Conservation (phyloP, 352 stramenopile genomes). For the Stramenopiles sp. region DNA sequence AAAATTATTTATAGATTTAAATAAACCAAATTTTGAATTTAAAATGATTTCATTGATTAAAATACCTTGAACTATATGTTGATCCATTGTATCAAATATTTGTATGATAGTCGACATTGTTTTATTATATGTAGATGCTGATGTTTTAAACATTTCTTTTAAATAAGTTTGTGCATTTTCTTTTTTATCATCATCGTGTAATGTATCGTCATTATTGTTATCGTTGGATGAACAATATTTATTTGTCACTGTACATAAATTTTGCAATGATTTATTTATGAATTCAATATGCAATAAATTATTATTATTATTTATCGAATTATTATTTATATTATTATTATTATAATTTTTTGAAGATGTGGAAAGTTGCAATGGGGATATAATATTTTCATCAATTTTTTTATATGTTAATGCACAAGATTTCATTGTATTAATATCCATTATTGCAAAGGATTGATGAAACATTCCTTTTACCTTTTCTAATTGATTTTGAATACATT, state of each 20-base stretch:
- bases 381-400: background rate
- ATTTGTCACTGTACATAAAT: background rate
- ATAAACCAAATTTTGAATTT: background rate
- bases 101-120: background rate
- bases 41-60: background rate
- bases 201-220: background rate
- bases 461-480: background rate
- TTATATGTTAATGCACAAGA: background rate
- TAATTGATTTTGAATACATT: background rate
- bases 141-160: background rate
- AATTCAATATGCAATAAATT: background rate
- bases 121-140: background rate
- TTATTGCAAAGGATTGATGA: background rate
- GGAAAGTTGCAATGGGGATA: background rate
- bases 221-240: background rate
- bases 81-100: background rate
- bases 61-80: background rate
- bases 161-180: background rate
- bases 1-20: background rate
- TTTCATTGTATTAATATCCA: background rate
- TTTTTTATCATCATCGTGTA: background rate
- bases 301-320: too few relatives aligned
- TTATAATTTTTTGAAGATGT: background rate
- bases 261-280: background rate
- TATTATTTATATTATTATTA: too few relatives aligned